Evolutionary conservation across 345 rosid genomes (phyloP).

Genomic region (Eutrema yunnanense): DNA sequence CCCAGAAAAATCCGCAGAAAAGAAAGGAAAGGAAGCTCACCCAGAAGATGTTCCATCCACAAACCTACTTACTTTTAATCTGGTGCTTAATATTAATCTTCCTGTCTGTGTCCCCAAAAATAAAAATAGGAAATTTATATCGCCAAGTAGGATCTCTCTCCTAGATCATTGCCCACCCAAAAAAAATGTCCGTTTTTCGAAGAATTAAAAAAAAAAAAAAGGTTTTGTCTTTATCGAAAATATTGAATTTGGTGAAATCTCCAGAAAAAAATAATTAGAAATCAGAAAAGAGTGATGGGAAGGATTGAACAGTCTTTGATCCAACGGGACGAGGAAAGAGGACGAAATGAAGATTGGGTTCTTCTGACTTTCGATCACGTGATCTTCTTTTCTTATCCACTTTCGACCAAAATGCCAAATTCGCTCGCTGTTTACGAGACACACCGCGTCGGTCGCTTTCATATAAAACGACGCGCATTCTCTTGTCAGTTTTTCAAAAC

Average conservation of each 20-base stretch:
- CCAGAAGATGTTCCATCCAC: slow-evolving; percentile 32
- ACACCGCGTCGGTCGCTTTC: neutral
- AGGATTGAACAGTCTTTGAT: slow-evolving; percentile 3
- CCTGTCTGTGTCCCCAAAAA: slow-evolving; percentile 20
- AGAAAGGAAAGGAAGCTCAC: slow-evolving; percentile 23
- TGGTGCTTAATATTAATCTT: slow-evolving; percentile 16
- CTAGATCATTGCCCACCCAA: neutral
- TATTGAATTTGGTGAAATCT: neutral
- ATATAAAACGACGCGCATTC: neutral
- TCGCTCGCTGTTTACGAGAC: slow-evolving; percentile 18
- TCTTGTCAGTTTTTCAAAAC: neutral
- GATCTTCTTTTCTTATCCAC: slow-evolving; percentile 23
- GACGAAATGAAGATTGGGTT: neutral
- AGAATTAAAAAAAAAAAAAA: too few relatives aligned
- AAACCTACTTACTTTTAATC: neutral
- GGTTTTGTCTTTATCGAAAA: slow-evolving; percentile 9
- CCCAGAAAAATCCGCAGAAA: slow-evolving; percentile 21
- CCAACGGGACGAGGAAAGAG: neutral
- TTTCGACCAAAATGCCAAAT: slow-evolving; percentile 7
- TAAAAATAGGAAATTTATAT: neutral
- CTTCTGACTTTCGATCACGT: slow-evolving; percentile 25
- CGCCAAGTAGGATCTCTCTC: slow-evolving; percentile 27
- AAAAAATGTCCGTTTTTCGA: neutral
- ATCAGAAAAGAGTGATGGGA: slow-evolving; percentile 19
- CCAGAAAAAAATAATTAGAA: neutral